Evolutionary conservation across 2,329 filamentous ascomycete species (phyloP), one percentile per base, ranked within the genome.

Genomic region (Arthroderma sp.): DNA sequence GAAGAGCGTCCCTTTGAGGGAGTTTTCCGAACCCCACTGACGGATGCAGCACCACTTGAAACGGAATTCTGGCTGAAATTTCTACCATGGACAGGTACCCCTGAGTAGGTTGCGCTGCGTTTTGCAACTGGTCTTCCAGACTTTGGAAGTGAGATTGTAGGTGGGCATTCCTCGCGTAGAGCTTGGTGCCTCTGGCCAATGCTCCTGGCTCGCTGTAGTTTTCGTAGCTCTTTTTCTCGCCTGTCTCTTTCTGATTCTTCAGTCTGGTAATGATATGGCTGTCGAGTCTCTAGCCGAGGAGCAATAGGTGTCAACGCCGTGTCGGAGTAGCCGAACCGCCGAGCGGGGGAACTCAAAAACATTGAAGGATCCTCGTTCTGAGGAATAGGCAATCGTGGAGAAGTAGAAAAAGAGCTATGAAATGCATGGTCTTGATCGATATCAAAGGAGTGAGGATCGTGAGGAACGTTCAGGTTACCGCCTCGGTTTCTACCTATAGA

Each of bases 211-310:
- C 62, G 61, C 27, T 57, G 60, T 28, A 65, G 51, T 44, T 64
- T 58, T 46, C 67, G 49, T 33, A 47, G 27, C 47, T 52, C 48
- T 40, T 54, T 53, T 38, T 49, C 48, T 45, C 55, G 52, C 41
- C 49, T 47, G 44, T 61, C 67, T 40, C 67, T 60, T 48, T 64
- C 68, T 2, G 63, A 69, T 47, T 70, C 68, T 52, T 70, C 66
- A 1, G 64, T 63, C 47, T 72, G 69, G 47, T 71, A 66, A 39
- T 70, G 63, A 50, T 72, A 72, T 0, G 69, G 68, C 37, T 69
- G 68, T 38, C 66, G 54, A 6, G 54, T 52, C 31, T 58, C 57
- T 22, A 44, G 47, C 42, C 44, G 53, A 48, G 52, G 53, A 31
- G 48, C 52, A 48, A 50, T 54, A 38, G 49, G 54, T 38, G 55